phyloP scores from a whole-genome alignment of 257 asterid genomes.

The Voacanga thouarsii region DNA sequence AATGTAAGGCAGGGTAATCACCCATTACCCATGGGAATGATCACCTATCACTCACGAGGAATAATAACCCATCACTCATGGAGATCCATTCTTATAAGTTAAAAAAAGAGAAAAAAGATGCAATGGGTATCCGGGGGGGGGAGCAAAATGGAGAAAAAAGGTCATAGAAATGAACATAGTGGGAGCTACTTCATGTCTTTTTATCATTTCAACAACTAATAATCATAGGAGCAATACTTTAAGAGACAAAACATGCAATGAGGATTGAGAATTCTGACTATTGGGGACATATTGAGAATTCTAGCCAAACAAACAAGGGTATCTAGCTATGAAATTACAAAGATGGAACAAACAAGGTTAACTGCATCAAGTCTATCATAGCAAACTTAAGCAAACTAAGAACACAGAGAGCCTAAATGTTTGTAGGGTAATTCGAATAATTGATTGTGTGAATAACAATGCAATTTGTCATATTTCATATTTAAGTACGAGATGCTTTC shows the following conservation, averaged over 20 bases:
- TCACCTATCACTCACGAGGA: no score
- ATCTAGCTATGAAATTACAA: neutral
- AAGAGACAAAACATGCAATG: neutral
- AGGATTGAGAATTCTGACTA: no score
- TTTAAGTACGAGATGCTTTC: neutral
- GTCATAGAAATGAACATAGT: neutral
- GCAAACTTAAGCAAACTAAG: neutral
- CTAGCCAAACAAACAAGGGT: neutral
- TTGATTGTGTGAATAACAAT: neutral
- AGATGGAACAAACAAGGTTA: neutral
- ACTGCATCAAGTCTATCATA: neutral
- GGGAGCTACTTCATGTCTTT: neutral
- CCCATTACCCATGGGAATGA: no score
- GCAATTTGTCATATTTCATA: neutral
- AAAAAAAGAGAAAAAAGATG: no score
- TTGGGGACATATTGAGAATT: no score
- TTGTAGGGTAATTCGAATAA: neutral
- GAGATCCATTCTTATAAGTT: no score
- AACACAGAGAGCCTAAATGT: neutral
- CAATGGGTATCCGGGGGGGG: no score
- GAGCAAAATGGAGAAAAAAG: no score
- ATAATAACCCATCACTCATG: no score
- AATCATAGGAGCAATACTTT: neutral
- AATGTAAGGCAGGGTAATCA: no score
- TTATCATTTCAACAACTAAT: neutral